Evolutionary conservation across 495 filamentous ascomycete species (phyloP), one percentile per base, ranked within the genome.

Genomic region (Bryoglossum gracile): DNA sequence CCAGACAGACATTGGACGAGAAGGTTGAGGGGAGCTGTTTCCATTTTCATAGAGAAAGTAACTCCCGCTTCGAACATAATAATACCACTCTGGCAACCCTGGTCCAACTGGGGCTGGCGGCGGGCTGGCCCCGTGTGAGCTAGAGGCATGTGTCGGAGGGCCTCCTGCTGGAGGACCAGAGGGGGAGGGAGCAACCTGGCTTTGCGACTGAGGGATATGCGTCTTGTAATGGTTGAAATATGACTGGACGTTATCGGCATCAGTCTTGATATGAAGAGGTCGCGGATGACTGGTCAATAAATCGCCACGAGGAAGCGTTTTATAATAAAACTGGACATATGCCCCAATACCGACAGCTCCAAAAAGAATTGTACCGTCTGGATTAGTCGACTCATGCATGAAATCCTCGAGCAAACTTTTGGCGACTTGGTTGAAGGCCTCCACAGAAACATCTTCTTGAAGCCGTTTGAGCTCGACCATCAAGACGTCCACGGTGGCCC

Each of bases 191-290:
- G n/a, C n/a, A n/a, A n/a, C n/a, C 16, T 24, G 3, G 9, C 8
- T 34, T 11, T 14, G 11, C 4, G 45, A 21, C 30, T 25, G 19
- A 48, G 34, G 28, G 10, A 48, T 24, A 38, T 44, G 25, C 24
- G 13, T 3, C 19, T 44, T 44, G 32, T 21, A 48, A 22, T 35
- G 16, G 26, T 48, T 21, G 32, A 48, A 48, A 38, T 48, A 38
- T 24, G 9, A 2, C 16, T 48, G 33, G 38, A 48, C 22, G 10
- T 16, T 38, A 16, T 14, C 16, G 3, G 32, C 18, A 38, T 48
- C 32, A 24, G 21, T 4, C 23, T 22, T 26, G 21, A 48, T 8
- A 19, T 48, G 32, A 25, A 38, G 18, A 48, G 32, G 45, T n/a
- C 21, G 32, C n/a, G 18, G 16, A 17, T 48, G 18, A 23, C n/a